phyloP scores from a whole-genome alignment of 495 filamentous ascomycete genomes.

The Durotheca rogersii region DNA sequence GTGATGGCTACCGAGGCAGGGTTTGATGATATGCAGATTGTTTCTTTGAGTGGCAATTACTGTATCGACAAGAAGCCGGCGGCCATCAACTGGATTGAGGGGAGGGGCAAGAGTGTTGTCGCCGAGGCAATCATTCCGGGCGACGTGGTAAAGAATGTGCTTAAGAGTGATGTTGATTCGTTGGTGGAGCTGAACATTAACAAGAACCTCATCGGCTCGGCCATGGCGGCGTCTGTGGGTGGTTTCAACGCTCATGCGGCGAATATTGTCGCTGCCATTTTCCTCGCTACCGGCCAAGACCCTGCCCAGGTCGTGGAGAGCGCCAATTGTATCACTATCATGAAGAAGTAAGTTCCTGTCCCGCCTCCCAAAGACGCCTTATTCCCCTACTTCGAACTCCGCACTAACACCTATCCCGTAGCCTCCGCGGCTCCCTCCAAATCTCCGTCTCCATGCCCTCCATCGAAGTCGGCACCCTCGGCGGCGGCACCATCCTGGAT shows the following conservation, averaged over 20 bases:
- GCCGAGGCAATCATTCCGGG: slow-evolving; percentile 96
- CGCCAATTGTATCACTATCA: slow-evolving; percentile 95
- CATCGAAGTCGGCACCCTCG: slow-evolving; percentile 95
- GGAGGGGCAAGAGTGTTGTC: slow-evolving; percentile 93
- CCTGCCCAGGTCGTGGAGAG: slow-evolving; percentile 97
- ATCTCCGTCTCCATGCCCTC: slow-evolving; percentile 97
- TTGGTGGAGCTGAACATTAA: slow-evolving; percentile 88
- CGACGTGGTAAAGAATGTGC: slow-evolving; percentile 77
- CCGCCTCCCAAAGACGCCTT: no score
- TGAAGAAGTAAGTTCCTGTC: slow-evolving; percentile 83
- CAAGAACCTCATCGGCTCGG: slow-evolving; percentile 96
- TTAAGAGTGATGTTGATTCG: slow-evolving; percentile 90
- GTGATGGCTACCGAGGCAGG: slow-evolving; percentile 87
- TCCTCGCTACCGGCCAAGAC: slow-evolving; percentile 96
- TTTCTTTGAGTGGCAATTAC: slow-evolving; percentile 94
- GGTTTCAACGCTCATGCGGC: slow-evolving; percentile 98
- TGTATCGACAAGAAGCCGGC: slow-evolving; percentile 98
- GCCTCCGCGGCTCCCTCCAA: slow-evolving; percentile 84
- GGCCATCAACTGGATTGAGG: slow-evolving; percentile 99
- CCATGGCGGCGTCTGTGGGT: slow-evolving; percentile 94
- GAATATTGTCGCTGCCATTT: slow-evolving; percentile 96
- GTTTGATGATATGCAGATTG: slow-evolving; percentile 94
- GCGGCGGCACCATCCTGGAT: slow-evolving; percentile 93
- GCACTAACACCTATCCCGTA: no score
- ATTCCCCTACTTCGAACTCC: no score